phyloP scores from a whole-genome alignment of 306 rosid genomes.

The Prunus mume region DNA sequence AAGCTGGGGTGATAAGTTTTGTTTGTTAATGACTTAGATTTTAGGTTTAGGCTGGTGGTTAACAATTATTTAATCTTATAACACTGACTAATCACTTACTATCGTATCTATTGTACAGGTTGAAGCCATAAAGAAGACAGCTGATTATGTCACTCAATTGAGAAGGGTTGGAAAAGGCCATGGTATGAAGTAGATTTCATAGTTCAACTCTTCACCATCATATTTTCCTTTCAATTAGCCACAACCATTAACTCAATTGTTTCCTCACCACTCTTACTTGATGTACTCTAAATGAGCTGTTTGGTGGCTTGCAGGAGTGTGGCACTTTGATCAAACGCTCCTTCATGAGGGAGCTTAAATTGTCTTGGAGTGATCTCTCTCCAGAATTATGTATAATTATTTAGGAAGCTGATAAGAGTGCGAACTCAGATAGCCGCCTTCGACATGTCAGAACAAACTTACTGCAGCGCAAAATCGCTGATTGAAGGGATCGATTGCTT shows the following conservation, averaged over 20 bases:
- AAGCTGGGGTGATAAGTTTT: not conserved
- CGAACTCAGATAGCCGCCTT: not conserved
- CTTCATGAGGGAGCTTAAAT: conserved; percentile 45
- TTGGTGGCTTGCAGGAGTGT: conserved; percentile 57
- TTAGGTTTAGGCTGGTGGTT: too few species aligned
- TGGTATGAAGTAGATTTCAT: conserved; percentile 43
- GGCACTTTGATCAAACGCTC: conserved; percentile 87
- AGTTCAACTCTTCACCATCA: not conserved
- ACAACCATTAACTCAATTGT: not conserved
- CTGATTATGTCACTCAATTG: conserved; percentile 80
- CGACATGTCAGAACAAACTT: not conserved
- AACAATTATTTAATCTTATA: not conserved
- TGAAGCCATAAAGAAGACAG: conserved; percentile 73
- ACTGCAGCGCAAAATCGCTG: not conserved
- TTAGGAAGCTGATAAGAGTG: conserved; percentile 9
- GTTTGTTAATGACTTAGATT: too few species aligned
- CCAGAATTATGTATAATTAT: conserved; percentile 6
- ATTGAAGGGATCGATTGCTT: not conserved
- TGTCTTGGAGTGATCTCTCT: conserved; percentile 8
- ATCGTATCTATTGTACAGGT: conserved; percentile 36
- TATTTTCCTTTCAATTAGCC: not conserved
- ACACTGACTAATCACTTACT: not conserved
- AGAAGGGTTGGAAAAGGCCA: conserved; percentile 85
- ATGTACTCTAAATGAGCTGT: conserved; percentile 3
- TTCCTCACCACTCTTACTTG: not conserved